Evolutionary conservation across 208 protist genomes (phyloP).

Genomic region (Trypanosomatidae sp.): DNA sequence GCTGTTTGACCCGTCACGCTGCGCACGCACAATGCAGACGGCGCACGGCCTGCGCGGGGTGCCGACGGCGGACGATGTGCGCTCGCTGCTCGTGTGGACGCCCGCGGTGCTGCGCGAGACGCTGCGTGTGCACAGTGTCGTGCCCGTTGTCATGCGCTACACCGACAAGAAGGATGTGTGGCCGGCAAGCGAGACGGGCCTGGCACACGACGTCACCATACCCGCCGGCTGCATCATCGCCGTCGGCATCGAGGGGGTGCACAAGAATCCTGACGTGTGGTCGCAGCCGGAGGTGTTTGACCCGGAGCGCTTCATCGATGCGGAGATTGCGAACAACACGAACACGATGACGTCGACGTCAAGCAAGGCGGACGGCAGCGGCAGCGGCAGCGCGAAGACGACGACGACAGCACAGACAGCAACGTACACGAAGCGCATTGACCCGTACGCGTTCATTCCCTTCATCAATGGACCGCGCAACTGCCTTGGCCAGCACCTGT

Average conservation of each 20-base stretch:
- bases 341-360: constrained; percentile 26
- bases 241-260: constrained; percentile 70
- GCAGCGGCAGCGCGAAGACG: too few species aligned
- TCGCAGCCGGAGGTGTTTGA: constrained; percentile 57
- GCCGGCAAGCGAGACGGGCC: constrained; percentile 54
- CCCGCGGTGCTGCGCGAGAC: constrained; percentile 79
- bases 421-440: constrained; percentile 50
- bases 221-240: constrained; percentile 65
- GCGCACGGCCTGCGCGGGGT: constrained; percentile 43
- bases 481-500: constrained; percentile 86
- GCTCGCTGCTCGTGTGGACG: constrained; percentile 40
- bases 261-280: constrained; percentile 73
- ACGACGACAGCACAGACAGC: constrained; percentile 15
- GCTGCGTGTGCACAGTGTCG: constrained; percentile 70
- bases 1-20: constrained; percentile 62
- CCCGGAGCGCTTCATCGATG: constrained; percentile 72
- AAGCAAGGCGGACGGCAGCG: constrained; percentile 1
- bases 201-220: constrained; percentile 47
- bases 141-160: constrained; percentile 78
- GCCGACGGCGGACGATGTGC: constrained; percentile 38
- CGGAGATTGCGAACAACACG: constrained; percentile 65
- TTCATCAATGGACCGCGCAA: constrained; percentile 90
- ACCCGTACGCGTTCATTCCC: constrained; percentile 84
- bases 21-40: constrained; percentile 34
- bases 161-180: constrained; percentile 65